Percentiles rank a stretch among this genome's conserved stretches.
phyloP scores from a whole-genome alignment of 1,284 basidiomycete genomes.

The Fomitopsis schrenkii region DNA sequence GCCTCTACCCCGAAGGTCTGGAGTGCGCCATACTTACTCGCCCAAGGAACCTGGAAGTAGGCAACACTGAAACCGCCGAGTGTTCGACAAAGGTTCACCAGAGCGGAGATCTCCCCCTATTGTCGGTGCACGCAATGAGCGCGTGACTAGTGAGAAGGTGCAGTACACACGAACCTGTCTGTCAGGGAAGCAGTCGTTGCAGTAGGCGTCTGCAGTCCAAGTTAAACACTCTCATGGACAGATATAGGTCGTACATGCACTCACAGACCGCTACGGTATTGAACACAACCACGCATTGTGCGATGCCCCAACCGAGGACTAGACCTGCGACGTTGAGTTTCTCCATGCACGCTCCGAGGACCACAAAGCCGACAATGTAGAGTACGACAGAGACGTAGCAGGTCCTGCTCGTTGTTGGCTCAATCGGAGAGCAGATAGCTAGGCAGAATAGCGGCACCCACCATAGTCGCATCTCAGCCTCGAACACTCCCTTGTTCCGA shows the following conservation, averaged over 20 bases:
- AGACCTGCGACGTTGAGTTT: conserved; percentile 51
- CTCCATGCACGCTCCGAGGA: conserved; percentile 54
- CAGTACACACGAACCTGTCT: conserved; percentile 33
- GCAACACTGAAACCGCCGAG: conserved; percentile 62
- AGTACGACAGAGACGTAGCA: conserved; percentile 60
- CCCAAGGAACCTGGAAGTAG: conserved; percentile 63
- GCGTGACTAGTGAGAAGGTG: background rate
- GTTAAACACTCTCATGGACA: background rate
- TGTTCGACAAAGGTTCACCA: conserved; percentile 55
- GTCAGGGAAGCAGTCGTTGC: conserved; percentile 45
- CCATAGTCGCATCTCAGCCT: conserved; percentile 69
- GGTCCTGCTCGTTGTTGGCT: conserved; percentile 36
- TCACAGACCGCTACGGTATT: conserved; percentile 64
- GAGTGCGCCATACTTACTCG: conserved; percentile 46
- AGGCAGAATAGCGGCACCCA: conserved; percentile 22
- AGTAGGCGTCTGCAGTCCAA: conserved; percentile 42
- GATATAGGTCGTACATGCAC: conserved; percentile 18
- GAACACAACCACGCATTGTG: conserved; percentile 57
- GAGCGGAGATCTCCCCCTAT: conserved; percentile 53
- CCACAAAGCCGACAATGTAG: conserved; percentile 61
- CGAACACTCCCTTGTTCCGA: conserved; percentile 67
- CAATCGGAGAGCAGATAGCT: background rate
- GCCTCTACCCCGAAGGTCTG: conserved; percentile 58
- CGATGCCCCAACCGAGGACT: conserved; percentile 67
- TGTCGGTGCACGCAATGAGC: background rate